Evolutionary conservation across 768 basidiomycete species (phyloP), one percentile per base, ranked within the genome.

Genomic region (Lactifluus echinatus): DNA sequence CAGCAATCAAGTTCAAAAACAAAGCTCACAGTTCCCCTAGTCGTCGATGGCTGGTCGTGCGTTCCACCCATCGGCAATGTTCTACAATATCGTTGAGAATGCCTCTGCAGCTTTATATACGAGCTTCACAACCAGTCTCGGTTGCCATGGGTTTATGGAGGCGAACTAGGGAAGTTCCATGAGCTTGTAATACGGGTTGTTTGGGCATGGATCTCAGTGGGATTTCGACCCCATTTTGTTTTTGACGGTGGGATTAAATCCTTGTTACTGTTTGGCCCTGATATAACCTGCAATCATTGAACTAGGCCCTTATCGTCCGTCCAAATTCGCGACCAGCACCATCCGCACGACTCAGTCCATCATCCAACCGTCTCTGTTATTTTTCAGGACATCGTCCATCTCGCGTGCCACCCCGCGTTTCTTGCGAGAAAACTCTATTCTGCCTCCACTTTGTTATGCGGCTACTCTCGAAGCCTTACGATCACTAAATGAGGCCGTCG

Each of bases 31-130:
- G 73, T 76, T 19, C 73, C 79, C 31, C 72, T 90, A 57, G 84
- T 93, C 8, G 79, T 92, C 49, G 89, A 93, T 72, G 89, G 81
- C 44, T 89, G 85, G 87, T 90, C 89, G 89, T 92, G 69, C 83
- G 89, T 83, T 15, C 24, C 31, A 19, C 46, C 21, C 21, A 36
- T 44, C 40, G 48, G 39, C 4, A 55, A 34, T 56, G 8, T 57
- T 59, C 28, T 21, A 49, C 53, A 29, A 44, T 47, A 50, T 55
- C 31, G 31, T 47, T 33, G 7, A 60, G 56, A 56, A 46, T 29
- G 28, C 29, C 19, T 40, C 29, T 40, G 23, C 23, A 92, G 89
- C 36, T 89, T 93, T 70, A 87, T 92, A 59, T 91, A 84, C 66
- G 76, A 80, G 61, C 56, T 91, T 21, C 76, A 86, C 58, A 70